Evolutionary conservation across 139 green algal species (phyloP).

Genomic region (Pseudopediastrum boryanum): DNA sequence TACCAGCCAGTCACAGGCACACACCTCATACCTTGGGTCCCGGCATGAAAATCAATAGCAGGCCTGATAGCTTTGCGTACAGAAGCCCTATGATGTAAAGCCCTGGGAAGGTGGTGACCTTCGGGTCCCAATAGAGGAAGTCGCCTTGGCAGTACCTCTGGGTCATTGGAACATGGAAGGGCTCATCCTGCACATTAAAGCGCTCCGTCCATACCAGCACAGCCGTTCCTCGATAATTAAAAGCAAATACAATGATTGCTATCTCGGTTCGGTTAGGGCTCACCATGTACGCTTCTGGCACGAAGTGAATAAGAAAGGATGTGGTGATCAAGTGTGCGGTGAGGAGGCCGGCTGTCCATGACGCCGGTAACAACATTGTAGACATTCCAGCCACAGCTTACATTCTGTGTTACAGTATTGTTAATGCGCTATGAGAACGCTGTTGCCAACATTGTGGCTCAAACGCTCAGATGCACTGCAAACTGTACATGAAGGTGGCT

Average conservation of each 20-base stretch:
- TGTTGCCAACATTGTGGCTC: too few species aligned
- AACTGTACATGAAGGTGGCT: too few species aligned
- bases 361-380: slow-evolving; percentile 3
- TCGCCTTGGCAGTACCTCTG: slow-evolving; percentile 82
- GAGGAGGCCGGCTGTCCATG: slow-evolving; percentile 10
- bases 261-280: neutral
- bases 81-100: slow-evolving; percentile 76
- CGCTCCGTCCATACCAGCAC: neutral
- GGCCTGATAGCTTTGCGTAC: slow-evolving; percentile 23
- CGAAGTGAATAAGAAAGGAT: slow-evolving; percentile 22
- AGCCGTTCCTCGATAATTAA: neutral
- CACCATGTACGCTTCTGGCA: slow-evolving; percentile 59
- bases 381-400: too few species aligned
- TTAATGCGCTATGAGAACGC: too few species aligned
- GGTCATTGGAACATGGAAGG: slow-evolving; percentile 92
- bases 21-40: too few species aligned
- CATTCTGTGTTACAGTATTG: too few species aligned
- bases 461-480: too few species aligned
- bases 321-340: neutral
- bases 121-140: slow-evolving; percentile 83
- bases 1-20: too few species aligned
- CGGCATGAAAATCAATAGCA: slow-evolving; percentile 7
- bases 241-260: neutral
- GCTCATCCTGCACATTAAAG: slow-evolving; percentile 74
- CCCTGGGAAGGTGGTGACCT: slow-evolving; percentile 95